phyloP scores from a whole-genome alignment of 805 yeast genomes.

The Zygosaccharomyces lentus region DNA sequence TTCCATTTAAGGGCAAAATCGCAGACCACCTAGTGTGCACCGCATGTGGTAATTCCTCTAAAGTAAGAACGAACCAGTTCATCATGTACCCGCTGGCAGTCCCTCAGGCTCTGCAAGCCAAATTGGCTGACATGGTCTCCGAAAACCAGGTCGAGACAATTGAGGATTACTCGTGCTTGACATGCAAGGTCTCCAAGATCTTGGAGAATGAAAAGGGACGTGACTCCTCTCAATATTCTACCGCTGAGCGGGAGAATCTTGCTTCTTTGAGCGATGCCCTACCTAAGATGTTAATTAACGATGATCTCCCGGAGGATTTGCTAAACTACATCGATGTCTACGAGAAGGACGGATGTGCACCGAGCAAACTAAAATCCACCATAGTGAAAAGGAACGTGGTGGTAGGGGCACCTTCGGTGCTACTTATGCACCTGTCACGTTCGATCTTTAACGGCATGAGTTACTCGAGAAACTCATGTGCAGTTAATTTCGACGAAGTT shows the following conservation, averaged over 20 bases:
- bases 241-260: slow-evolving; percentile 35
- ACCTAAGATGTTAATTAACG: slow-evolving; percentile 50
- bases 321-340: slow-evolving; percentile 47
- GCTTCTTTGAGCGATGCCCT: slow-evolving; percentile 37
- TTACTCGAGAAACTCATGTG: slow-evolving; percentile 69
- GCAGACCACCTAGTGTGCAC: slow-evolving; percentile 68
- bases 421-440: slow-evolving; percentile 81
- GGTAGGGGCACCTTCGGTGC: slow-evolving; percentile 61
- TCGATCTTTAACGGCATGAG: slow-evolving; percentile 68
- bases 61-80: slow-evolving; percentile 55
- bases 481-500: slow-evolving; percentile 61
- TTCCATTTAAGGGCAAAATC: slow-evolving; percentile 69
- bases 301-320: slow-evolving; percentile 53
- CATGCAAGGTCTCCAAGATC: slow-evolving; percentile 55
- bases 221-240: slow-evolving; percentile 14
- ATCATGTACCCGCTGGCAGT: slow-evolving; percentile 69
- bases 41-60: slow-evolving; percentile 58
- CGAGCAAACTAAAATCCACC: slow-evolving; percentile 51
- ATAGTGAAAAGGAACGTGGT: slow-evolving; percentile 64
- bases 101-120: slow-evolving; percentile 51
- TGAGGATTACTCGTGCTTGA: slow-evolving; percentile 74
- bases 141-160: slow-evolving; percentile 61
- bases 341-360: slow-evolving; percentile 40
- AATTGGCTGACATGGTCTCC: slow-evolving; percentile 51
- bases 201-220: slow-evolving; percentile 34